Percentiles rank a stretch among this genome's conserved stretches.
Evolutionary conservation across 306 rosid genomes (phyloP).

Genomic region (Purshia tridentata): DNA sequence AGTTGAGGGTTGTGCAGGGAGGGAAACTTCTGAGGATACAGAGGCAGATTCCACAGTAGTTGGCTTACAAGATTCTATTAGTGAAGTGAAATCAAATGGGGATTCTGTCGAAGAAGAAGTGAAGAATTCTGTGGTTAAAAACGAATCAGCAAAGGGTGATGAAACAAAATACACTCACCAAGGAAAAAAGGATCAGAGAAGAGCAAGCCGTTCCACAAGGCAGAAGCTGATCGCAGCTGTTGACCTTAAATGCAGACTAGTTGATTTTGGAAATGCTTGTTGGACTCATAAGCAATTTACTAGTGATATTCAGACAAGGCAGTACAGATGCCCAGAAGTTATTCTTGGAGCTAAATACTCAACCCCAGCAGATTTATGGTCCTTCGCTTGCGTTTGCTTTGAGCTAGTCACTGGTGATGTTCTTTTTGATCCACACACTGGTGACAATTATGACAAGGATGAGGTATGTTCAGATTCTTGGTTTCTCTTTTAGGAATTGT

Average conservation of each 20-base stretch:
- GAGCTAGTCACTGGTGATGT: conserved; percentile 91
- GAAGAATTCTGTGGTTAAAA: conserved; percentile 41
- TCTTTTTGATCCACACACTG: conserved; percentile 86
- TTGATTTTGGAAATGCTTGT: conserved; percentile 91
- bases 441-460: conserved; percentile 83
- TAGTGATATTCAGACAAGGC: conserved; percentile 84
- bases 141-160: conserved; percentile 31
- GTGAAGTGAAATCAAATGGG: conserved; percentile 36
- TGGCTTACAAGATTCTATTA: conserved; percentile 38
- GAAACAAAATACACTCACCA: conserved; percentile 38
- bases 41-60: conserved; percentile 44
- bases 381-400: conserved; percentile 84
- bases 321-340: conserved; percentile 88
- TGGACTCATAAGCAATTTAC: conserved; percentile 90
- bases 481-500: background rate
- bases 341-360: conserved; percentile 86
- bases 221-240: conserved; percentile 55
- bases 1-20: conserved; percentile 59
- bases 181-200: conserved; percentile 47
- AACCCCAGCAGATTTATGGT: conserved; percentile 85
- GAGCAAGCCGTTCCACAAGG: conserved; percentile 57
- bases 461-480: conserved; percentile 50
- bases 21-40: conserved; percentile 49
- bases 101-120: conserved; percentile 43
- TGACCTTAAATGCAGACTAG: conserved; percentile 80